phyloP scores from a whole-genome alignment of 2,329 filamentous ascomycete genomes.

The Malbranchea zuffiana region DNA sequence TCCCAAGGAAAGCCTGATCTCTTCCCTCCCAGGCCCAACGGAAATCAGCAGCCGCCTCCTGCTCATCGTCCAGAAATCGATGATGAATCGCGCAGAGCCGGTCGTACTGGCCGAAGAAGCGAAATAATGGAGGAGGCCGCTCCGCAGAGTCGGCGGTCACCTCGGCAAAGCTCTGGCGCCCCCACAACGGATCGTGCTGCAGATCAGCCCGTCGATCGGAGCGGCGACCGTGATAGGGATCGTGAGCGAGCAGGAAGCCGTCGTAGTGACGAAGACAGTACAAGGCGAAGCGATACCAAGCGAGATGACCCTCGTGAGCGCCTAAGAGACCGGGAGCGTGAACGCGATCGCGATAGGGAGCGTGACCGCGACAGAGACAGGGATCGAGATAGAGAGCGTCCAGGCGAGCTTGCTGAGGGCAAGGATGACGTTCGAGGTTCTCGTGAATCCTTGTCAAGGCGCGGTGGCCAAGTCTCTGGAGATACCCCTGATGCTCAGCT shows the following conservation, averaged over 20 bases:
- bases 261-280: slow-evolving; percentile 22
- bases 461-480: neutral
- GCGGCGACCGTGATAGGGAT: slow-evolving; percentile 19
- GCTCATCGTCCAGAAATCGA: slow-evolving; percentile 20
- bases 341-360: slow-evolving; percentile 18
- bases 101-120: slow-evolving; percentile 22
- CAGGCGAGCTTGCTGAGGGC: slow-evolving; percentile 4
- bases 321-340: slow-evolving; percentile 18
- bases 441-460: slow-evolving; percentile 4
- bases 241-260: slow-evolving; percentile 22
- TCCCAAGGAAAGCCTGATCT: slow-evolving; percentile 26
- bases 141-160: slow-evolving; percentile 24
- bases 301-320: slow-evolving; percentile 31
- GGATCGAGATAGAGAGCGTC: slow-evolving; percentile 10
- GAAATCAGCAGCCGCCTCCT: slow-evolving; percentile 12
- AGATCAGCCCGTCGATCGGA: slow-evolving; percentile 19
- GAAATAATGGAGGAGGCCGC: slow-evolving; percentile 28
- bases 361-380: slow-evolving; percentile 12
- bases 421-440: slow-evolving; percentile 4
- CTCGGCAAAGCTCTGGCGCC: slow-evolving; percentile 21
- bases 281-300: slow-evolving; percentile 20
- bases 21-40: slow-evolving; percentile 22
- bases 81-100: slow-evolving; percentile 20
- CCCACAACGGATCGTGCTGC: slow-evolving; percentile 18
- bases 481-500: slow-evolving; percentile 2